Evolutionary conservation across 306 rosid genomes (phyloP), one percentile per base, ranked within the genome.

Genomic region (Citrullus mucosospermus): DNA sequence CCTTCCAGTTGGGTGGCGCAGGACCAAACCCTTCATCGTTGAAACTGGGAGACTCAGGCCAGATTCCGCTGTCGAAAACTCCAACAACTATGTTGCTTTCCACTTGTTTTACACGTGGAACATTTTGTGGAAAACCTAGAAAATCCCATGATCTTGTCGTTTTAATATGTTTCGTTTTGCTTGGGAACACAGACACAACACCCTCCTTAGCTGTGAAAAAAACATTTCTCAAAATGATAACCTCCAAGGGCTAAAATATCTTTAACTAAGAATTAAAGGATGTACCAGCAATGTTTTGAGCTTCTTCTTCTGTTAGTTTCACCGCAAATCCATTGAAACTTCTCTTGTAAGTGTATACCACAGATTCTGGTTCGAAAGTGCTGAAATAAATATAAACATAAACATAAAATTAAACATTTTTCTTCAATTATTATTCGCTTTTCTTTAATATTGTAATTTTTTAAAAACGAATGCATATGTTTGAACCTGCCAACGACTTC

Each of bases 71-170:
- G 78, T 89, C 92, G 0, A 89, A 2, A 30, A 89, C 25, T 41
- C 89, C 92, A 1, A 89, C 20, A 20, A 89, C 84, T 79, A 87
- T 67, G 58, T 87, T 66, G 36, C 86, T 83, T 80, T 90, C 89
- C 0, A 32, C 2, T 1, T 9, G 0, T 43, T 8, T 14, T 83
- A 82, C 75, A 48, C 63, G 25, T 15, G 2, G 5, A 6, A 14
- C 67, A 16, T 15, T 39, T 39, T 41, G 18, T 2, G 83, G 74
- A 43, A 90, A 83, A 9, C 90, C 93, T 55, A 90, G 8, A 73
- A 90, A 90, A 65, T 90, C 85, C 90, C 90, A 90, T 3, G 90
- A 90, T 67, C 48, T 85, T 68, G 93, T 90, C 30, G 91, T 90
- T 0, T 78, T 88, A n/a, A 81, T 82, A 6, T 77, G 38, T 30